These are phyloP conservation scores for Wickerhamia fluorescens DNA, from an alignment of 805 yeast genomes.

Conservation along the genomic window DNA sequence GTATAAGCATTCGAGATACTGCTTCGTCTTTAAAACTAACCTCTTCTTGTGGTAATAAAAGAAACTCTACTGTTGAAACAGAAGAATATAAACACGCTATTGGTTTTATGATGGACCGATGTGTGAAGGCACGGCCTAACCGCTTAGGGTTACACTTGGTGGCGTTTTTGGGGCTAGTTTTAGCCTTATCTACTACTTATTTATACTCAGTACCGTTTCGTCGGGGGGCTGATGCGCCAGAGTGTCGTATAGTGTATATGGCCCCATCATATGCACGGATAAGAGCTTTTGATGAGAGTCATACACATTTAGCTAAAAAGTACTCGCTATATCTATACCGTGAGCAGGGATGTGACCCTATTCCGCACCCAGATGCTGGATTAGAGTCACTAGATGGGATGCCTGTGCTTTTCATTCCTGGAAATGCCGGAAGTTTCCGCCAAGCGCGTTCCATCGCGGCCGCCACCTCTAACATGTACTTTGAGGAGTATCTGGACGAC, in stretches of 20 bases:
- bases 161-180: too few relatives aligned
- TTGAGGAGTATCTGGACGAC: conserved; percentile 20
- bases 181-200: too few relatives aligned
- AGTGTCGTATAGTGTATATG: conserved; percentile 71
- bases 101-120: too few relatives aligned
- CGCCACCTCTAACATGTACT: conserved; percentile 53
- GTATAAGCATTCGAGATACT: too few relatives aligned
- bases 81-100: too few relatives aligned
- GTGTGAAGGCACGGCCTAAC: too few relatives aligned
- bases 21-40: too few relatives aligned
- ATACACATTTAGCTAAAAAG: conserved; percentile 67
- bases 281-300: conserved; percentile 61
- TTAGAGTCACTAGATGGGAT: conserved; percentile 48
- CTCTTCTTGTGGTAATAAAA: too few relatives aligned
- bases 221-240: conserved; percentile 31
- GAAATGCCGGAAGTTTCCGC: conserved; percentile 91
- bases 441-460: conserved; percentile 94
- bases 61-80: too few relatives aligned
- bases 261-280: conserved; percentile 76
- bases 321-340: conserved; percentile 82
- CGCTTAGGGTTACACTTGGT: too few relatives aligned
- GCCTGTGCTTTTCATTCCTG: conserved; percentile 92
- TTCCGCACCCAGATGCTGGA: conserved; percentile 39
- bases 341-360: conserved; percentile 64
- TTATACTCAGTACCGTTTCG: too few relatives aligned